phyloP scores from a whole-genome alignment of 805 yeast species.

The Candida krabiensis region DNA sequence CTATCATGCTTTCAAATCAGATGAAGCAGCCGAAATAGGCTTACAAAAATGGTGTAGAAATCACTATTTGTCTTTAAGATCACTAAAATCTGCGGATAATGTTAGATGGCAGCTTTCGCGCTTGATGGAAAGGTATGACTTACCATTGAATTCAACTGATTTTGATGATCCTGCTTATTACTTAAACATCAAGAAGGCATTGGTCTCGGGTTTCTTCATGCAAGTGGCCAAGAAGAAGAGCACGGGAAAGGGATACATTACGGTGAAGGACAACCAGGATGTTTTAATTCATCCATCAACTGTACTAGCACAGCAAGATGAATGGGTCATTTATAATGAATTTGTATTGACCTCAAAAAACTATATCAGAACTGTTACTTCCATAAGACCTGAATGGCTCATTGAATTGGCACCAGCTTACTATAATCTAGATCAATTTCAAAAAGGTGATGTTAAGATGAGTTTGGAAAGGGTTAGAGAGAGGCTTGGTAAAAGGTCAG shows the following conservation, averaged over 20 bases:
- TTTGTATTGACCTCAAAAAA: conserved; percentile 92
- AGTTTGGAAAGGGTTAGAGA: conserved; percentile 61
- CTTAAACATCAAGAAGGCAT: conserved; percentile 79
- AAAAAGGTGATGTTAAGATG: conserved; percentile 69
- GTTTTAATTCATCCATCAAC: conserved; percentile 93
- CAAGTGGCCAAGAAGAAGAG: conserved; percentile 92
- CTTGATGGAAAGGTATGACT: conserved; percentile 77
- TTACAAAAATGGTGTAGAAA: conserved; percentile 88
- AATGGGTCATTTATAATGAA: conserved; percentile 94
- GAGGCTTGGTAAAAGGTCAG: conserved; percentile 45
- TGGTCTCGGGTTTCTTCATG: conserved; percentile 95
- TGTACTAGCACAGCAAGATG: conserved; percentile 81
- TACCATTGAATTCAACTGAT: conserved; percentile 70
- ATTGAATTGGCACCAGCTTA: conserved; percentile 76
- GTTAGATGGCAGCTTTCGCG: conserved; percentile 82
- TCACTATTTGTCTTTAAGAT: conserved; percentile 79
- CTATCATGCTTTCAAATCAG: conserved; percentile 76
- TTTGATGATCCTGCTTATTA: conserved; percentile 64
- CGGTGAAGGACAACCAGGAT: conserved; percentile 95
- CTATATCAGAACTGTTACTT: conserved; percentile 91
- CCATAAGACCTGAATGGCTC: conserved; percentile 90
- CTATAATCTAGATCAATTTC: conserved; percentile 61
- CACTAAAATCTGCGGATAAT: conserved; percentile 80
- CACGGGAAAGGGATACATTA: conserved; percentile 80
- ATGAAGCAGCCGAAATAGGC: conserved; percentile 68